Base-by-base conservation (phyloP, 2,329 filamentous ascomycete species). In the Onygenales sp. region DNA sequence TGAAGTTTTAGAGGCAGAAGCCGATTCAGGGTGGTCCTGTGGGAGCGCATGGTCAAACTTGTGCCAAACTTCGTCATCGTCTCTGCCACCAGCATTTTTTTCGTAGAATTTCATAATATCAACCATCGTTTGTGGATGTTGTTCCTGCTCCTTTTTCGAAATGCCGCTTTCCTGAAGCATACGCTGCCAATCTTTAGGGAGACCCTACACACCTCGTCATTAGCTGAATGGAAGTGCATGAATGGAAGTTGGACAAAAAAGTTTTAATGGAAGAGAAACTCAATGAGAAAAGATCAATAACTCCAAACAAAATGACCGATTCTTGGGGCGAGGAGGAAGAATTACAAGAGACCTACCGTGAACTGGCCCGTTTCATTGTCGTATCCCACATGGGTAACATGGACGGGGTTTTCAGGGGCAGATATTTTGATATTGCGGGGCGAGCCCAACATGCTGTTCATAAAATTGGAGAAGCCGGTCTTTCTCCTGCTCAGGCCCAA, bases 101-200 rank as follows among this genome's bases (percentile, higher is more conserved):
- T 96, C 94, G 77, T 95, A 97, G 69, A 97, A 97, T 55, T 86
- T 88, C 71, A 98, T 85, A 63, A 98, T 93, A 69, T 97, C 88
- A 66, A 94, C 86, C 73, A 96, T 90, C 55, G 92, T 91, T 70
- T 97, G 90, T 2, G 93, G 93, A 65, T 97, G 90, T 70, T 95
- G 87, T 68, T 92, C 88, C 70, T 94, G 87, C 69, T 97, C 93
- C 73, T 93, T 91, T 73, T 95, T 90, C 32, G 91, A 88, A 64
- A 98, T 96, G 59, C 93, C 93, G 70, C 88, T 95, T 70, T 95
- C 91, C 73, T 92, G 88, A 65, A 98, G 83, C 67, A 96, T 82
- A 57, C 89, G 86, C 73, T 97, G 92, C 93, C 93, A 98, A 80
- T 97, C 93, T 71, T 93, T 94, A 14, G 93, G 93, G 32, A 98